Evolutionary conservation across 108 stramenopile species (phyloP), one percentile per base, ranked within the genome.

Genomic region (Bacterosira constricta): DNA sequence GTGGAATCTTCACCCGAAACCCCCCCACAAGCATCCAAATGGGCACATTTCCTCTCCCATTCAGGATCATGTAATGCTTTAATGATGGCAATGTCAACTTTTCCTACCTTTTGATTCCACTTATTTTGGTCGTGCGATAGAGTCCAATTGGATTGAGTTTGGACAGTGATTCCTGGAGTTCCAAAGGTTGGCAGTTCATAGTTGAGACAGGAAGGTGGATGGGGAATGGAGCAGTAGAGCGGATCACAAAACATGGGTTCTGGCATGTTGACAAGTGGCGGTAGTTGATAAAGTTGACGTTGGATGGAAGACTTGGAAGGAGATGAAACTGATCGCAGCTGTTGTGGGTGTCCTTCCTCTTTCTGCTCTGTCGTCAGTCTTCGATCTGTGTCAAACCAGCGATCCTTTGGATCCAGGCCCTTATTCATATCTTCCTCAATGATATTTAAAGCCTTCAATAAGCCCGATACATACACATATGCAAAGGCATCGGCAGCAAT

Each of bases 111-210:
- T 57, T 69, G 60, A 34, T 60, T 63, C 60, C 74, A 71, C 5
- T 69, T 62, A 30, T 69, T 68, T 6, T 68, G 68, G 11, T 69
- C 70, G 44, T 80, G 78, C 58, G 61, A 79, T 2, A 75, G 69
- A 4, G 57, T 57, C 78, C 82, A 83, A 15, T 61, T 52, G 18
- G 61, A 61, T 62, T 39, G 62, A 44, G 32, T 59, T 55, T 56
- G 29, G 12, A 71, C 53, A 17, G 31, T 27, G 23, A 79, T 57
- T 12, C 74, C 75, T n/a, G 79, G 47, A 47, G 61, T 49, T 44
- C 83, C 83, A 45, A 71, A 83, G 20, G 79, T 80, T 11, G 83
- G 83, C 17, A 63, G 63, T 64, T 83, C 83, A 37, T 77, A 77
- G 54, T 83, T 83, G 18, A 83, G 55, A 56, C 83, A 83, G 0